These are phyloP conservation scores for Moricandia moricandioides DNA, from an alignment of 345 rosid genomes.

Conservation along the genomic window DNA sequence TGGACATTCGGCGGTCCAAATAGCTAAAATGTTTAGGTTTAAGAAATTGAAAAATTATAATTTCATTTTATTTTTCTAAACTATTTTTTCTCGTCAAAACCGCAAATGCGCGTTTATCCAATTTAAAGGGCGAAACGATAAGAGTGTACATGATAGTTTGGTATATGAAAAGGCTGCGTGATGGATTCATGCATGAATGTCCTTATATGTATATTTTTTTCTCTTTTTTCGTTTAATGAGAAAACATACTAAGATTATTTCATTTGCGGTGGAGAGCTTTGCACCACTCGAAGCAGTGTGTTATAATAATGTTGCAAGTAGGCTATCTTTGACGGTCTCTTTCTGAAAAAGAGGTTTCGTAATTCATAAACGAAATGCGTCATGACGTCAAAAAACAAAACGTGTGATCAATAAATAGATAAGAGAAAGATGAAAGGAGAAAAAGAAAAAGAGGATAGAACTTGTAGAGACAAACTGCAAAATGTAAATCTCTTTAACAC, in stretches of 20 bases:
- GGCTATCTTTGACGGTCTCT: slow-evolving; percentile 27
- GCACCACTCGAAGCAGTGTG: slow-evolving; percentile 38
- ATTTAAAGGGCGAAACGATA: slow-evolving; percentile 23
- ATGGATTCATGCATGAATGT: slow-evolving; percentile 37
- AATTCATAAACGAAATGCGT: slow-evolving; percentile 23
- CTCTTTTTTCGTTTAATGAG: not conserved
- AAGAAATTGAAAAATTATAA: too few species aligned
- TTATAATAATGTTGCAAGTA: slow-evolving; percentile 31
- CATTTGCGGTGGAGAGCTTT: slow-evolving; percentile 22
- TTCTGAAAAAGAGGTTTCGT: slow-evolving; percentile 29
- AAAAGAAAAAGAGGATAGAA: slow-evolving; percentile 4
- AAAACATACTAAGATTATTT: slow-evolving; percentile 9
- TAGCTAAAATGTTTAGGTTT: too few species aligned
- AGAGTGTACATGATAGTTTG: slow-evolving; percentile 31
- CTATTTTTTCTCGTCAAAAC: too few species aligned
- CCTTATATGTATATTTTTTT: not conserved
- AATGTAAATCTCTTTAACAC: slow-evolving; percentile 35
- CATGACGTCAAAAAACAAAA: slow-evolving; percentile 13
- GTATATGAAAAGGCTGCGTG: slow-evolving; percentile 21
- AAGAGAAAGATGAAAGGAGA: slow-evolving; percentile 27
- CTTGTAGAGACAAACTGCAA: slow-evolving; percentile 33
- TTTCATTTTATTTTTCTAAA: too few species aligned
- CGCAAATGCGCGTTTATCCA: not conserved
- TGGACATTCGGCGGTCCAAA: too few species aligned
- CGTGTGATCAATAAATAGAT: slow-evolving; percentile 38